Conservation (phyloP, 208 protist genomes). For the Trypanosomatidae sp. region DNA sequence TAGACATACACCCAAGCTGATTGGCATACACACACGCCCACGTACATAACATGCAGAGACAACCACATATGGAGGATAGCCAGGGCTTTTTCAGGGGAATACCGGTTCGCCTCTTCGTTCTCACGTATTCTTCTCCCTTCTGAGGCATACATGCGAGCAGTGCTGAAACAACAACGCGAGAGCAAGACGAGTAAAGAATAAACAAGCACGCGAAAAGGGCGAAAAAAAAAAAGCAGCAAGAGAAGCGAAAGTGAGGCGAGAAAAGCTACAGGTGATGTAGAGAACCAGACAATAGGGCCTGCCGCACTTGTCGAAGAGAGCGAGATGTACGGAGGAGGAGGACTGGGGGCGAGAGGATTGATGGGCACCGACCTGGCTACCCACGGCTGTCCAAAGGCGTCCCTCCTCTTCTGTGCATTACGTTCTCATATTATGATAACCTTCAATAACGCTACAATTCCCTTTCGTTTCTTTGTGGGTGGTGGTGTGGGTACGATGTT, state of each 20-base stretch:
- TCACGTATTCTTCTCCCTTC: neutral
- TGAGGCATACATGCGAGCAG: neutral
- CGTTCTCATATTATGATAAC: neutral
- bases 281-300: constrained; percentile 15
- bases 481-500: neutral
- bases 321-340: too few species aligned
- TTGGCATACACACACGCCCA: neutral
- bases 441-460: neutral
- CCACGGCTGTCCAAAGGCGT: too few species aligned
- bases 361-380: too few species aligned
- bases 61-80: neutral
- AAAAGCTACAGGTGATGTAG: constrained; percentile 11
- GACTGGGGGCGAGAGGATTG: too few species aligned
- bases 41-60: neutral
- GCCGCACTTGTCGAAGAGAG: neutral
- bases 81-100: neutral
- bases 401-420: neutral
- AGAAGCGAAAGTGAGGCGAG: constrained; percentile 1
- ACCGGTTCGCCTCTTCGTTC: neutral
- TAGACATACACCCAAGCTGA: neutral
- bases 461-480: neutral
- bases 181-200: neutral
- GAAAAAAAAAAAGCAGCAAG: neutral
- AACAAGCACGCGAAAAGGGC: neutral
- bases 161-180: neutral